Evolutionary conservation across 306 rosid species (phyloP).

Genomic region (Dalbergia cochinchinensis): DNA sequence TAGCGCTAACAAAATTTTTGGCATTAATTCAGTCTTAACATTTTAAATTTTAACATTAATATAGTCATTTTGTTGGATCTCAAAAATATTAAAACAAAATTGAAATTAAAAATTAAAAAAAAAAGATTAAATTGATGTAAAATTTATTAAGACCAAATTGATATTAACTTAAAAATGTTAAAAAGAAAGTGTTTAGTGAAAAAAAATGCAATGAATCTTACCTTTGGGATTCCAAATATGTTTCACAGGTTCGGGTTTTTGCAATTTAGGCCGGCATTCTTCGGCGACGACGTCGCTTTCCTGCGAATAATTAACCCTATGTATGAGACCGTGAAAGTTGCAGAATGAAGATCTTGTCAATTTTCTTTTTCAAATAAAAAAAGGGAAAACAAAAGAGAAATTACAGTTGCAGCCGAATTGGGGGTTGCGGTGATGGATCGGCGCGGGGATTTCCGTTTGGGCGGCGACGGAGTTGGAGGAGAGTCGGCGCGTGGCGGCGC

Average conservation of each 20-base stretch:
- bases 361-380: too few species aligned
- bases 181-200: neutral
- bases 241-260: slow-evolving; percentile 44
- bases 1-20: too few species aligned
- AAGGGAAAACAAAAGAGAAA: neutral
- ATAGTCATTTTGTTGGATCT: too few species aligned
- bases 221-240: slow-evolving; percentile 79
- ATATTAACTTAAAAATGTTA: neutral
- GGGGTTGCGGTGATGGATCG: slow-evolving; percentile 47
- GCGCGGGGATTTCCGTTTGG: slow-evolving; percentile 62
- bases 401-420: slow-evolving; percentile 42
- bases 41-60: too few species aligned
- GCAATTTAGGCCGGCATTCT: slow-evolving; percentile 32
- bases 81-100: too few species aligned
- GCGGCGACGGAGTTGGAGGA: slow-evolving; percentile 33
- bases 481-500: neutral
- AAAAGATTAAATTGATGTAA: too few species aligned
- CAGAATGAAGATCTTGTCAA: neutral
- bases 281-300: slow-evolving; percentile 31
- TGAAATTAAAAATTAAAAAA: neutral
- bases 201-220: slow-evolving; percentile 15
- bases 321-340: neutral
- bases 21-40: too few species aligned
- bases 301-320: slow-evolving; percentile 47
- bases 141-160: too few species aligned